Evolutionary conservation across 2,329 filamentous ascomycete genomes (phyloP), one percentile per base, ranked within the genome.

Genomic region (Penicillium paneum): DNA sequence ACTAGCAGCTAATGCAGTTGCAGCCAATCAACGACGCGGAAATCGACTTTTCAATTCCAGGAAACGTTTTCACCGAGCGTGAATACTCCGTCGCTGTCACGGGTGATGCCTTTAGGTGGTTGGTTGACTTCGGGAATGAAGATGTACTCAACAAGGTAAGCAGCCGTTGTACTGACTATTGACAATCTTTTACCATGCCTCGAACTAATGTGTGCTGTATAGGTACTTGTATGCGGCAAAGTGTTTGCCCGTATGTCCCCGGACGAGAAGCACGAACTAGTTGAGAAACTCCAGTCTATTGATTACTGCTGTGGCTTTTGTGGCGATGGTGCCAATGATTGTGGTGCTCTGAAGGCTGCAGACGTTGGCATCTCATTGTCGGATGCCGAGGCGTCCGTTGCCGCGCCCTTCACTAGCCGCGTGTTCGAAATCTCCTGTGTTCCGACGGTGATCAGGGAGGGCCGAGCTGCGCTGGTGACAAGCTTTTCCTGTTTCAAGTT

Each of bases 401-500:
- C 94, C n/a, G 94, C 95, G 1, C 94, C 95, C 0, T 99, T 99
- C 65, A 99, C 94, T 0, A 96, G 91, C 52, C 86, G 92, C 34
- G 81, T 97, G 17, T 99, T 99, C 70, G 94, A 99, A 71, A 97
- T 99, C 65, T 89, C 89, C 12, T 99, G 94, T 71, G 93, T 99
- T 5, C 88, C 93, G 8, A 87, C 93, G 67, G 87, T 99, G 60
- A 97, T 99, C 58, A 82, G 85, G 84, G 94, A 99, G 78, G 94
- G 94, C 19, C 86, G 95, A 59, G 93, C 93, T 19, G 90, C 95
- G 32, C 81, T 99, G 32, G 92, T 97, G n/a, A 99, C 94, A 12
- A 96, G 91, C 74, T 99, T 99, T 78, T 95, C 90, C 77, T 99
- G 94, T 78, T 99, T 99, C 82, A 99, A 97, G 78, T 99, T 96